Percentiles rank a stretch among this genome's conserved stretches.
These are phyloP conservation scores for Penicillium roqueforti DNA, from an alignment of 495 filamentous ascomycete genomes.

Conservation along the genomic window DNA sequence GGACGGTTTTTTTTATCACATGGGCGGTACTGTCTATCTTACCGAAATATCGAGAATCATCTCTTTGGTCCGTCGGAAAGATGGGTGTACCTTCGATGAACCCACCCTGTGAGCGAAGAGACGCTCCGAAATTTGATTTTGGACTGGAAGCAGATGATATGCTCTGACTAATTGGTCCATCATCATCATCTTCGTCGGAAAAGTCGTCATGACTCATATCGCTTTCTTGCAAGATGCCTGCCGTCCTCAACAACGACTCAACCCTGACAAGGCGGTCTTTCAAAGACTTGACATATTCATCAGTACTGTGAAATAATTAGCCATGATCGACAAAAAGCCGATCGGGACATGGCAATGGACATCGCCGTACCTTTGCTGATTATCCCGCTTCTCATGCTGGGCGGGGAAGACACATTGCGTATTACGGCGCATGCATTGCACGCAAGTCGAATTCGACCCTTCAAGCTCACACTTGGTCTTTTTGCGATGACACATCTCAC, in stretches of 20 bases:
- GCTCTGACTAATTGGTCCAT: conserved; percentile 1
- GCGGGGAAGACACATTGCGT: conserved; percentile 87
- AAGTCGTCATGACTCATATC: conserved; percentile 69
- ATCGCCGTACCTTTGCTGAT: conserved; percentile 69
- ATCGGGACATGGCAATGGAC: background rate
- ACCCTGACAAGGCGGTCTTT: conserved; percentile 85
- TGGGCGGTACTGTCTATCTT: conserved; percentile 16
- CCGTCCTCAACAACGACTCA: conserved; percentile 79
- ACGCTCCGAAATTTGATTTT: conserved; percentile 17
- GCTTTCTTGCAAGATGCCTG: conserved; percentile 74
- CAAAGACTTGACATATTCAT: conserved; percentile 88
- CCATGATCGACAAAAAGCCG: background rate
- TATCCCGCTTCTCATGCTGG: conserved; percentile 84
- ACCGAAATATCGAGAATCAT: conserved; percentile 92
- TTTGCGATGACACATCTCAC: conserved; percentile 94
- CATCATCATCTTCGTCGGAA: conserved; percentile 36
- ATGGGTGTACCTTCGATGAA: conserved; percentile 45
- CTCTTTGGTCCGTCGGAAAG: conserved; percentile 66
- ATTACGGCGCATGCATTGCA: conserved; percentile 91
- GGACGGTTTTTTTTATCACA: background rate
- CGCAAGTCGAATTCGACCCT: conserved; percentile 62
- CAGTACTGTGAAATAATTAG: conserved; percentile 40
- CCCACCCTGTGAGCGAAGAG: conserved; percentile 35
- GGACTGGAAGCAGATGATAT: conserved; percentile 13
- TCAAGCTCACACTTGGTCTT: conserved; percentile 97